Base-by-base conservation (phyloP, 176 grass and related monocot genomes). In the Carex cristatella region DNA sequence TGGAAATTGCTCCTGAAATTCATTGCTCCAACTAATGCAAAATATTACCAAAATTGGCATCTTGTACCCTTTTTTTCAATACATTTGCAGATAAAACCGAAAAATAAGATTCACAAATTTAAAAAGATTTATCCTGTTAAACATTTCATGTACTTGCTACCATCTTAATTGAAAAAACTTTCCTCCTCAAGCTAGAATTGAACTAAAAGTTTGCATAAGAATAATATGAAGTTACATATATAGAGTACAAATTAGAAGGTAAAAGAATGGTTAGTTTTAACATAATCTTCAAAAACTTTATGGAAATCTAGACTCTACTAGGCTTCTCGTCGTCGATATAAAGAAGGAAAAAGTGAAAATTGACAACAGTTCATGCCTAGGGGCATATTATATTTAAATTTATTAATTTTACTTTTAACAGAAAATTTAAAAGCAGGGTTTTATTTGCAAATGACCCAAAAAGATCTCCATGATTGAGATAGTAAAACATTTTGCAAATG, bases 391-490 rank as follows among this genome's bases (percentile, higher is more conserved):
- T 40, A 40, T 40, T 40, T 40, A 40, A 5, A 4, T 40, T 27
- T 62, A 62, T 62, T 71, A 18, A 18, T 40, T 40, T 40, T 40
- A 9, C 5, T 49, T 49, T 10, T 46, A 23, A 49, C 18, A 81
- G 40, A 9, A 64, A 42, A 46, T 40, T 15, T 40, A 62, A 63
- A 81, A 81, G 19, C 58, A 63, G 16, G 9, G 59, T 61, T 44
- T 63, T 65, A 65, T 82, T 80, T 59, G 77, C 23, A 60, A 61
- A n/a, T 80, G 30, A 78, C 54, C 57, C 51, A 37, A 18, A 61
- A 35, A 59, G 16, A 80, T 33, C 11, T 37, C 7, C 1, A 19
- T 74, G 70, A 44, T 74, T 74, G 40, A 74, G 70, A 74, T 51
- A 48, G 46, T 53, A 51, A 74, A 65, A 49, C 19, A 74, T 74